These are phyloP conservation scores for Nakaseomyces kungkrabaensis DNA, from an alignment of 1,139 yeast genomes.

Conservation along the genomic window DNA sequence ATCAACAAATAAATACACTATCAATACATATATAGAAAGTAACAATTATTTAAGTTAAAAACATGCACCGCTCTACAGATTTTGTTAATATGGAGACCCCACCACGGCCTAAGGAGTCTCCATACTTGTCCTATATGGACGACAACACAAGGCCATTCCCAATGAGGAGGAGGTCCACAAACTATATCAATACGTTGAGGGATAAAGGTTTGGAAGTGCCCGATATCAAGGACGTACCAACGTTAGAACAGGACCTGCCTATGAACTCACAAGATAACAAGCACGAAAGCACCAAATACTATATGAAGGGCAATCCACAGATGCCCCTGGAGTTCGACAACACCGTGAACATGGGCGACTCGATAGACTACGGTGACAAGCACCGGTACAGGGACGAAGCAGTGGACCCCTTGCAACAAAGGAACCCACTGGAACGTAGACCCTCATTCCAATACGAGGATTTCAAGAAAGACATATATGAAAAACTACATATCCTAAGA, in stretches of 20 bases:
- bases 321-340: neutral
- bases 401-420: slow-evolving; percentile 1
- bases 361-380: neutral
- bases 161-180: neutral
- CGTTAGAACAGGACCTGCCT: neutral
- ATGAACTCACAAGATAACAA: neutral
- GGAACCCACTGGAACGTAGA: neutral
- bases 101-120: slow-evolving; percentile 20
- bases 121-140: slow-evolving; percentile 9
- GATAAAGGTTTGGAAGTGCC: slow-evolving; percentile 11
- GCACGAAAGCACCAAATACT: neutral
- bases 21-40: no score
- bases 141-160: neutral
- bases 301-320: neutral
- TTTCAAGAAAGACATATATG: slow-evolving; percentile 25
- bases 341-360: slow-evolving; percentile 10
- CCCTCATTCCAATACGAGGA: slow-evolving; percentile 24
- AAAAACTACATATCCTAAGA: slow-evolving; percentile 19
- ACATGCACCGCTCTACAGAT: neutral
- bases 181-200: neutral
- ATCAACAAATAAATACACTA: no score
- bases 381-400: neutral
- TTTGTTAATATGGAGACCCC: slow-evolving; percentile 22
- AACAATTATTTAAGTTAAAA: neutral
- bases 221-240: slow-evolving; percentile 1